Evolutionary conservation across 257 asterid genomes (phyloP).

Genomic region (Mentha longifolia): DNA sequence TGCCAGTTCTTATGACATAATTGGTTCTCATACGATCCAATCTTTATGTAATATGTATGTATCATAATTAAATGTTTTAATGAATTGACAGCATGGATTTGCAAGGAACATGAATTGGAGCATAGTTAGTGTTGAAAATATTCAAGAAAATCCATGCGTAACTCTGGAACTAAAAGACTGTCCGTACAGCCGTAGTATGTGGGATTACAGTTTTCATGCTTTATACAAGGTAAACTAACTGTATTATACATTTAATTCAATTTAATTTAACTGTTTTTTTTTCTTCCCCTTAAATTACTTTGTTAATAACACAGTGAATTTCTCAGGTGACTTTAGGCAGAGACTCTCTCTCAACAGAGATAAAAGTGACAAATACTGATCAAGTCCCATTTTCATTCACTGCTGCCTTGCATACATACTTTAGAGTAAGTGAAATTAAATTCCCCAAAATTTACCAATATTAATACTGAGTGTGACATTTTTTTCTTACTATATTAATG

Average conservation of each 20-base stretch:
- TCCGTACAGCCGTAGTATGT: conserved; percentile 88
- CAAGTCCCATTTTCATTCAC: conserved; percentile 79
- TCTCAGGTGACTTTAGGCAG: conserved; percentile 69
- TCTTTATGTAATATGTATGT: no score
- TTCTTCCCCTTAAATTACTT: no score
- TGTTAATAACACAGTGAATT: neutral
- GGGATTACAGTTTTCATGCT: conserved; percentile 90
- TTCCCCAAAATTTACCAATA: neutral
- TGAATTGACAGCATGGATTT: conserved; percentile 88
- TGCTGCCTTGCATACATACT: conserved; percentile 92
- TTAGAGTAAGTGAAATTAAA: conserved; percentile 50
- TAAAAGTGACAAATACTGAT: conserved; percentile 76
- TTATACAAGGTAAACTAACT: conserved; percentile 59
- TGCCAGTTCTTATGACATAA: no score
- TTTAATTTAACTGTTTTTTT: no score
- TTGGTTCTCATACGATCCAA: no score
- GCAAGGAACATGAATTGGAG: conserved; percentile 92
- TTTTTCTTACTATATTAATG: conserved; percentile 18
- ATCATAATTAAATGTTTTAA: no score
- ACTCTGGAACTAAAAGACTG: conserved; percentile 86
- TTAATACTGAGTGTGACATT: neutral
- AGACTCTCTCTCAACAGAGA: conserved; percentile 77
- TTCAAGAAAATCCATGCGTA: conserved; percentile 65
- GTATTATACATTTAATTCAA: no score
- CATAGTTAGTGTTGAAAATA: conserved; percentile 62